Conservation (phyloP, 176 grass and related monocot genomes). For the Musa acuminata region DNA sequence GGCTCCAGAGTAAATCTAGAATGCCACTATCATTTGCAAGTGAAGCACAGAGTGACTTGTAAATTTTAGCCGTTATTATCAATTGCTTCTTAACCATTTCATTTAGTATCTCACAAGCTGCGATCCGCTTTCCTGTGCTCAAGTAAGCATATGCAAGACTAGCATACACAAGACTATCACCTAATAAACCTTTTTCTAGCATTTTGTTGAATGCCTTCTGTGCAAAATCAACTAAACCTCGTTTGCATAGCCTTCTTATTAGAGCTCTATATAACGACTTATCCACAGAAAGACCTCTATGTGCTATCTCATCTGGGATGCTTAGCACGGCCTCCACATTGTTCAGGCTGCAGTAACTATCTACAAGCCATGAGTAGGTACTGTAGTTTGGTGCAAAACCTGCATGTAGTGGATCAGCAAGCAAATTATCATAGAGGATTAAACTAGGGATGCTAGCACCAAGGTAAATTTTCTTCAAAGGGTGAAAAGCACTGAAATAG, state of each 20-base stretch:
- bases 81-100: conserved; percentile 53
- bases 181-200: conserved; percentile 44
- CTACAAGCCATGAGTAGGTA: conserved; percentile 69
- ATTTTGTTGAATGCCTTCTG: conserved; percentile 48
- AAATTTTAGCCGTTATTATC: conserved; percentile 46
- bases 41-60: conserved; percentile 46
- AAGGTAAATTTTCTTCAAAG: not conserved
- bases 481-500: not conserved
- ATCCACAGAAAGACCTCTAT: conserved; percentile 48
- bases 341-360: conserved; percentile 56
- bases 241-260: conserved; percentile 75
- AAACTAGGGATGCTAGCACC: not conserved
- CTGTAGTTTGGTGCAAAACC: conserved; percentile 64
- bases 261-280: conserved; percentile 70
- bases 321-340: conserved; percentile 45
- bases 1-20: conserved; percentile 54
- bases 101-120: conserved; percentile 35
- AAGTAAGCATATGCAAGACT: conserved; percentile 61
- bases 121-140: conserved; percentile 29
- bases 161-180: conserved; percentile 53
- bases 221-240: conserved; percentile 49
- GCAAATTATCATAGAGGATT: not conserved
- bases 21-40: conserved; percentile 46
- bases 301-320: conserved; percentile 62
- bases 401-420: conserved; percentile 23